Percentiles rank a stretch among this genome's conserved stretches.
These are phyloP conservation scores for Globisporangium echinulatum DNA, from an alignment of 352 stramenopile species.

Conservation along the genomic window DNA sequence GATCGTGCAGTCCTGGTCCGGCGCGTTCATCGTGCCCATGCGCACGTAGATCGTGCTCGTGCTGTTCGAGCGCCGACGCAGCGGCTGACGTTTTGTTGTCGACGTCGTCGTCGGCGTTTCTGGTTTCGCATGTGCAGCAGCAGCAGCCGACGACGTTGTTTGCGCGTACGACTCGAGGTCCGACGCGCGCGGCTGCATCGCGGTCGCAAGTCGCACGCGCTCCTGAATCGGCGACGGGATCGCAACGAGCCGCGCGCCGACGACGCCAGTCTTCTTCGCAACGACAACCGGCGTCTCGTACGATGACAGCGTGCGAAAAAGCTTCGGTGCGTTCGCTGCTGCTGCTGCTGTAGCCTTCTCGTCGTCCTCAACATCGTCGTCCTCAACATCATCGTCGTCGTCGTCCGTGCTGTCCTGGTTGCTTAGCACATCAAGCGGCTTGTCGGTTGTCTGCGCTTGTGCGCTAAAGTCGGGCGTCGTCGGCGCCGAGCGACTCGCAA, in stretches of 20 bases:
- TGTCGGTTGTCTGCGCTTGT: constrained; percentile 9
- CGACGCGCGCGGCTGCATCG: constrained; percentile 33
- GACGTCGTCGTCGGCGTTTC: neutral
- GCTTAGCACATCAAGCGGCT: constrained; percentile 18
- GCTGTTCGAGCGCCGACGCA: constrained; percentile 91
- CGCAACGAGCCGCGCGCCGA: constrained; percentile 16
- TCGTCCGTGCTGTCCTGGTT: constrained; percentile 32
- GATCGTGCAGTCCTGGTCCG: constrained; percentile 95
- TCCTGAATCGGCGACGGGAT: constrained; percentile 66
- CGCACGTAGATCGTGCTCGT: constrained; percentile 92
- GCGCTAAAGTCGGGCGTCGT: constrained; percentile 35
- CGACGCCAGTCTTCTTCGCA: constrained; percentile 31
- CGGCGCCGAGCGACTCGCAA: constrained; percentile 37
- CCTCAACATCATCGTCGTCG: constrained; percentile 26
- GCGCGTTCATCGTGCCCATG: constrained; percentile 92
- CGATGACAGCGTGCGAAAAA: constrained; percentile 73
- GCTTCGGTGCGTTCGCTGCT: constrained; percentile 31
- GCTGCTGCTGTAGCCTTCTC: neutral
- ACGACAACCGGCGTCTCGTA: constrained; percentile 72
- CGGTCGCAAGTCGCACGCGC: constrained; percentile 41
- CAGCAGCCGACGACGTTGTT: neutral
- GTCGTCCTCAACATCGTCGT: constrained; percentile 9
- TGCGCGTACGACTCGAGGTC: constrained; percentile 55
- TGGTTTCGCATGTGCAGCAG: neutral
- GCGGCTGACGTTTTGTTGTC: constrained; percentile 23